Evolutionary conservation across 2,329 filamentous ascomycete genomes (phyloP).

Genomic region (Leptoxyphium fumago): DNA sequence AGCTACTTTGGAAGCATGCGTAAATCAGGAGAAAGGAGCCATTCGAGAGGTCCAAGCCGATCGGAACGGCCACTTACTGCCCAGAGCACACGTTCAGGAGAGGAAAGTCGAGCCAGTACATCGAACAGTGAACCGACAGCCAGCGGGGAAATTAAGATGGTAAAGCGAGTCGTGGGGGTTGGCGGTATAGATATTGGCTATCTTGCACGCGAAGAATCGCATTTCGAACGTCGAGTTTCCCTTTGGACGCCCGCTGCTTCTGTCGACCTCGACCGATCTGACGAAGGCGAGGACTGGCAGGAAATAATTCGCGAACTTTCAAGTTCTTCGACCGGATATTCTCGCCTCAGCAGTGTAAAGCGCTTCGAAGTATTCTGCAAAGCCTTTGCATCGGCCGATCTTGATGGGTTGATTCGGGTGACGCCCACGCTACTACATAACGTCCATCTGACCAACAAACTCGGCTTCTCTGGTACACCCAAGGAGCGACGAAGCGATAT

Average conservation of each 20-base stretch:
- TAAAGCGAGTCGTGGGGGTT: slow-evolving; percentile 58
- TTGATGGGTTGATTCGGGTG: slow-evolving; percentile 65
- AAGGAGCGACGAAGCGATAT: slow-evolving; percentile 85
- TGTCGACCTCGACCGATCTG: slow-evolving; percentile 39
- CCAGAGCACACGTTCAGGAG: slow-evolving; percentile 15
- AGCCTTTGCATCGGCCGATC: slow-evolving; percentile 62
- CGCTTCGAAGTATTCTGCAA: slow-evolving; percentile 66
- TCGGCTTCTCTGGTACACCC: slow-evolving; percentile 86
- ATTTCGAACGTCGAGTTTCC: slow-evolving; percentile 32
- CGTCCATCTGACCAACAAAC: slow-evolving; percentile 67
- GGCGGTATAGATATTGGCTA: slow-evolving; percentile 61
- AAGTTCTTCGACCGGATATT: slow-evolving; percentile 57
- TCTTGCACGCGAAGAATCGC: slow-evolving; percentile 12
- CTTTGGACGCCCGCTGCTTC: slow-evolving; percentile 56
- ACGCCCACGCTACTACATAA: slow-evolving; percentile 79
- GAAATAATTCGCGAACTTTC: slow-evolving; percentile 59
- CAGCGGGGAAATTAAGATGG: slow-evolving; percentile 30
- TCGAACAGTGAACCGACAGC: slow-evolving; percentile 4
- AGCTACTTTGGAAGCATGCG: slow-evolving; percentile 51
- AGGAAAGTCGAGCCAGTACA: slow-evolving; percentile 6
- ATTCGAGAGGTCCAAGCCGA: not conserved
- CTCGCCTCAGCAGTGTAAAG: slow-evolving; percentile 38
- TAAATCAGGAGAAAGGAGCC: slow-evolving; percentile 22
- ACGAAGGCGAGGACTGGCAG: slow-evolving; percentile 53
- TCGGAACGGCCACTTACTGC: slow-evolving; percentile 2